Evolutionary conservation across 1,139 yeast species (phyloP), one percentile per base, ranked within the genome.

Genomic region (Diutina catenulata): DNA sequence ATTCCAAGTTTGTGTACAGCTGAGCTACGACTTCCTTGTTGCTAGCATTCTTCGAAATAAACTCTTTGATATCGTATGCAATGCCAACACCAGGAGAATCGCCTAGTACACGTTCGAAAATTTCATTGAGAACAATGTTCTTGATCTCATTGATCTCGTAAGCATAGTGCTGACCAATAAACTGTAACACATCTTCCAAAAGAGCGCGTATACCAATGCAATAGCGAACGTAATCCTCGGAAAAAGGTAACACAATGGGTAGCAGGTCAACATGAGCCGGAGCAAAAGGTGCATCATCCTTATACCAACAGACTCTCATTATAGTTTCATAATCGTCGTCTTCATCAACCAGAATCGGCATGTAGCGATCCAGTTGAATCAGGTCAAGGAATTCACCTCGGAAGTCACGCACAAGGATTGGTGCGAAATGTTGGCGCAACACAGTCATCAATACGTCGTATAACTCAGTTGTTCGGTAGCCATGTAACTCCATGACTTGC

Each of bases 21-120:
- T 91, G 97, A 0, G 95, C 83, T 33, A 87, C 74, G 46, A 87
- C 87, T 56, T 91, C 98, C 53, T 94, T 82, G 43, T 87, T 81
- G 22, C 80, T 75, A 2, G 83, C 70, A 47, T 76, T 66, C 42
- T 55, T 62, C 24, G 55, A 68, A 28, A 87, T 68, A 49, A 83
- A 80, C 14, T 70, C 72, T 41, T 70, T 65, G 42, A 86, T 70
- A 43, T 80, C 82, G 38, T 66, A 64, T 46, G 86, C 74, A 2
- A 91, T 82, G 3, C 86, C 76, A 31, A 71, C 52, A 0, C 64
- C 66, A 19, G 56, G 56, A 29, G 56, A 53, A 36, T 64, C 71
- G n/a, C 74, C 70, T 43, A 91, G 65, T 7, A 86, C 72, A 16
- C 63, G 58, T 51, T 91, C 96, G 41, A 87, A 69, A 2, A 86